phyloP scores from a whole-genome alignment of 306 rosid species.

The Sindora glabra region DNA sequence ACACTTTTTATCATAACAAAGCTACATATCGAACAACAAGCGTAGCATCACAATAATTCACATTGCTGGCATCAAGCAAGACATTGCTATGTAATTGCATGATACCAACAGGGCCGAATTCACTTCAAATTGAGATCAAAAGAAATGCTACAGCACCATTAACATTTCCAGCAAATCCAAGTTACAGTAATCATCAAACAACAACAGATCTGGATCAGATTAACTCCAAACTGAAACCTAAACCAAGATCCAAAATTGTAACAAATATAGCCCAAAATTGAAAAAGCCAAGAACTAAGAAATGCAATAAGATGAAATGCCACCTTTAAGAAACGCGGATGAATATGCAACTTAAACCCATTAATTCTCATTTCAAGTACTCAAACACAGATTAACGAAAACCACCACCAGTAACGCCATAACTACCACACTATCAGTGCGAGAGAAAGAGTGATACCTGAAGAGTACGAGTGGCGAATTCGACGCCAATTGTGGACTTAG shows the following conservation, averaged over 20 bases:
- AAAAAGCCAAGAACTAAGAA: too few species aligned
- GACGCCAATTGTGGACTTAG: constrained; percentile 94
- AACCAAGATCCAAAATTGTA: constrained; percentile 9
- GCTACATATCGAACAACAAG: too few species aligned
- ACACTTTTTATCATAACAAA: too few species aligned
- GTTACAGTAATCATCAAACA: not conserved
- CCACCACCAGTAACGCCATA: not conserved
- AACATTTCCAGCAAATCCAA: not conserved
- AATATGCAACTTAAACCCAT: not conserved
- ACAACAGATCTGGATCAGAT: not conserved
- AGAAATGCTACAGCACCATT: too few species aligned
- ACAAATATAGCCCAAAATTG: not conserved
- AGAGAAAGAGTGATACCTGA: constrained; percentile 38
- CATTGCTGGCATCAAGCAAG: too few species aligned
- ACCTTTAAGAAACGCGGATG: not conserved
- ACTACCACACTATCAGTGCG: too few species aligned
- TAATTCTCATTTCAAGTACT: not conserved
- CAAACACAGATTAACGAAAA: not conserved
- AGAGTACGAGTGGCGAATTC: constrained; percentile 95
- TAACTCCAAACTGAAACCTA: not conserved
- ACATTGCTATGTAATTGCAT: too few species aligned
- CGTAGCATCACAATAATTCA: too few species aligned
- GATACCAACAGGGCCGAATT: too few species aligned
- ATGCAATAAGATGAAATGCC: not conserved
- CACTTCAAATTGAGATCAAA: too few species aligned